These are phyloP conservation scores for Colletotrichum trifolii DNA, from an alignment of 2,329 filamentous ascomycete species.

Conservation along the genomic window DNA sequence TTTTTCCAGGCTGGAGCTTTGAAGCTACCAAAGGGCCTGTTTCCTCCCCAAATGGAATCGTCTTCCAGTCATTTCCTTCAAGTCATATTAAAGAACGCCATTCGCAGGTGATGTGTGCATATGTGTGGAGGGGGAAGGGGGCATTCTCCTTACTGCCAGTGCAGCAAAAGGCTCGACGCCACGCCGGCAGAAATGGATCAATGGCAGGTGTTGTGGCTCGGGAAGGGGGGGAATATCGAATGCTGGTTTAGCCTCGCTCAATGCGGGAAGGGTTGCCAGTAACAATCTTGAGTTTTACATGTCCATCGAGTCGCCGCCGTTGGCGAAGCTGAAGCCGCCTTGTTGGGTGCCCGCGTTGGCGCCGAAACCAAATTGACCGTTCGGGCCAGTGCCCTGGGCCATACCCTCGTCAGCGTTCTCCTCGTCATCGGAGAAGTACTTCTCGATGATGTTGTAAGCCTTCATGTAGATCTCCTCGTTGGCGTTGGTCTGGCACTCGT, in stretches of 20 bases:
- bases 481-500: constrained; percentile 99
- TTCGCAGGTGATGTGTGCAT: constrained; percentile 35
- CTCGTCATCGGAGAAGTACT: constrained; percentile 99
- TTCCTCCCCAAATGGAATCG: constrained; percentile 38
- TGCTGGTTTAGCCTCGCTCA: constrained; percentile 16
- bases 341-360: constrained; percentile 70
- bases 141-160: constrained; percentile 24
- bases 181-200: constrained; percentile 29
- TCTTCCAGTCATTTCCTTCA: constrained; percentile 48
- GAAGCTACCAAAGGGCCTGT: constrained; percentile 71
- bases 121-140: constrained; percentile 37
- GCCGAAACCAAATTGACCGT: constrained; percentile 84
- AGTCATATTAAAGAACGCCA: constrained; percentile 49
- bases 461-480: constrained; percentile 99
- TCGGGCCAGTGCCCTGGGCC: constrained; percentile 75
- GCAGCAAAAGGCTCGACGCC: constrained; percentile 19
- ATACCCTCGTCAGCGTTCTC: constrained; percentile 87
- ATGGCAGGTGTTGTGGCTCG: constrained; percentile 27
- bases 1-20: constrained; percentile 69
- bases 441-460: constrained; percentile 99
- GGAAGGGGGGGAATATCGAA: constrained; percentile 6
- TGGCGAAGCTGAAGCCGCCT: constrained; percentile 94
- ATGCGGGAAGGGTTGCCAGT: constrained; percentile 11
- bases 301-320: constrained; percentile 72
- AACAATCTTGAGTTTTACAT: constrained; percentile 59